Percentiles rank a stretch among this genome's conserved stretches.
phyloP scores from a whole-genome alignment of 148 eudicot species.

The Arctostaphylos glauca region DNA sequence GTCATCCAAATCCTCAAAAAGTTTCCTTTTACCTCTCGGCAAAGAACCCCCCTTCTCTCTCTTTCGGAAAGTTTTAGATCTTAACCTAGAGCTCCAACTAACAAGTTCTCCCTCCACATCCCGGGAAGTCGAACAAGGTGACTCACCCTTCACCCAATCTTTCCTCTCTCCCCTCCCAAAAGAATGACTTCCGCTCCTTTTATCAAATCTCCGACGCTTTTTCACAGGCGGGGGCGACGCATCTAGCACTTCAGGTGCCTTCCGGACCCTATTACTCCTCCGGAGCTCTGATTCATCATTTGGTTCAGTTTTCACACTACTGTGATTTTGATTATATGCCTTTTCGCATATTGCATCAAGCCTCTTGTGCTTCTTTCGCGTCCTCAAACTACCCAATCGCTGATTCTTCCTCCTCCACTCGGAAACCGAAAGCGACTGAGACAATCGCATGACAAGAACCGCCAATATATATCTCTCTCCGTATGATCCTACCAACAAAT shows the following conservation, averaged over 20 bases:
- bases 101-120: conserved; percentile 42
- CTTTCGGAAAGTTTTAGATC: conserved; percentile 38
- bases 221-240: conserved; percentile 69
- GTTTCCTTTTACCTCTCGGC: conserved; percentile 56
- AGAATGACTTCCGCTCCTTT: conserved; percentile 24
- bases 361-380: conserved; percentile 73
- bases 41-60: conserved; percentile 28
- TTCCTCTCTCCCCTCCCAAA: conserved; percentile 33
- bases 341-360: conserved; percentile 80
- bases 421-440: conserved; percentile 38
- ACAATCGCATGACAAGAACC: conserved; percentile 63
- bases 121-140: conserved; percentile 31
- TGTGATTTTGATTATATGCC: conserved; percentile 46
- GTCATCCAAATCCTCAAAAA: conserved; percentile 48
- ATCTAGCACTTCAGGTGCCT: conserved; percentile 71
- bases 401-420: conserved; percentile 40
- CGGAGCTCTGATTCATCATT: conserved; percentile 62
- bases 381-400: conserved; percentile 43
- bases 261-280: conserved; percentile 65
- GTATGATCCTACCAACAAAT: neutral
- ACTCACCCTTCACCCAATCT: conserved; percentile 30
- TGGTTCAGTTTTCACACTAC: conserved; percentile 29
- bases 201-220: conserved; percentile 52
- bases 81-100: conserved; percentile 64
- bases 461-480: neutral